Evolutionary conservation across 306 rosid species (phyloP), one percentile per base, ranked within the genome.

Genomic region (Quercus robur): DNA sequence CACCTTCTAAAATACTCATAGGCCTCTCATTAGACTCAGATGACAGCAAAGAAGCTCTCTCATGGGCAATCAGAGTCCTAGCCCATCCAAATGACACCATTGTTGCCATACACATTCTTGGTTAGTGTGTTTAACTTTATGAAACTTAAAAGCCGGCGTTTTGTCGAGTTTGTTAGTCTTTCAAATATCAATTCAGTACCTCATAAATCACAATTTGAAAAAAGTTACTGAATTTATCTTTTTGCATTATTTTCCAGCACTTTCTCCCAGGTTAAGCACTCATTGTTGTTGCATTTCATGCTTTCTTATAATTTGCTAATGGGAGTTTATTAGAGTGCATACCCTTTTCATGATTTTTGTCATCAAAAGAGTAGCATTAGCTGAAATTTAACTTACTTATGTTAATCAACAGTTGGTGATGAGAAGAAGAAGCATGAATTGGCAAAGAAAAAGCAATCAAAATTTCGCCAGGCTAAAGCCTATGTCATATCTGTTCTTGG

Each of bases 401-500:
- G 56, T 77, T 56, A 26, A 75, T 76, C 80, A 71, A 46, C 83
- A 92, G 94, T 79, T 75, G 84, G 78, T 17, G 81, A 81, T 81
- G 85, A 83, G 51, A 87, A 75, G 81, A 88, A 86, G 84, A 93
- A 87, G 81, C 81, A 38, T 0, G 86, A 66, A 64, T 81, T 82
- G 1, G 61, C 67, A 10, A 56, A 72, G 46, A 90, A 79, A 82
- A 84, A 82, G 44, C 94, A 85, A 31, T 87, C 87, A 1, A 93
- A 85, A 68, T 89, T 95, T 80, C 89, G 99, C 33, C 94, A 87
- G 78, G 94, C 94, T 21, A 95, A 95, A 83, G 94, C 98, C 12
- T 84, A 84, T 71, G 96, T 93, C 59, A 93, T 95, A 89, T 95
- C 98, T 21, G 81, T 95, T 84, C 98, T 95, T 15, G 98, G 87